A percentile compares a stretch with the other conserved stretches of the same genome.
These are phyloP conservation scores for Candida chauliodis DNA, from an alignment of 805 yeast species.

Conservation along the genomic window DNA sequence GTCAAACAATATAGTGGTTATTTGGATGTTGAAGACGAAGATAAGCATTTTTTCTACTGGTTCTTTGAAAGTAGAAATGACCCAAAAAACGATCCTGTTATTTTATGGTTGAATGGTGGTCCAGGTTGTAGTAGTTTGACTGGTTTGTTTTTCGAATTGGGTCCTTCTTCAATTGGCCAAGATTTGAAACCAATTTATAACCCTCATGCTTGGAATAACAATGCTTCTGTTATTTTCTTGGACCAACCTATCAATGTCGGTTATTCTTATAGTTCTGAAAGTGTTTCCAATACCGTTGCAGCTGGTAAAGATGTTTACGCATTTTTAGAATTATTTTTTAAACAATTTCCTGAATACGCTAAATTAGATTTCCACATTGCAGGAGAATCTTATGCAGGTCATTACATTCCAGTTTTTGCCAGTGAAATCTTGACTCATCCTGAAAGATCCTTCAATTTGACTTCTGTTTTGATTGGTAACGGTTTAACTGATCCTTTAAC, in stretches of 20 bases:
- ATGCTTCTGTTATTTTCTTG: conserved; percentile 40
- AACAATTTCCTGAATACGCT: conserved; percentile 31
- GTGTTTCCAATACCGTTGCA: conserved; percentile 29
- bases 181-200: conserved; percentile 26
- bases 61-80: conserved; percentile 43
- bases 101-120: conserved; percentile 36
- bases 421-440: conserved; percentile 39
- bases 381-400: conserved; percentile 47
- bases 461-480: conserved; percentile 86
- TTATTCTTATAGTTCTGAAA: conserved; percentile 28
- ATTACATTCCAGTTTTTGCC: conserved; percentile 45
- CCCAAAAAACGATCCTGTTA: conserved; percentile 34
- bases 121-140: conserved; percentile 35
- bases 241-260: conserved; percentile 37
- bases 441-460: conserved; percentile 48
- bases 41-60: conserved; percentile 49
- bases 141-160: conserved; percentile 35
- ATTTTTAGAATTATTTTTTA: conserved; percentile 35
- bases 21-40: conserved; percentile 75
- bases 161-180: conserved; percentile 27
- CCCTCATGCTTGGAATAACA: conserved; percentile 30
- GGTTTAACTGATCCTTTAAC: conserved; percentile 84
- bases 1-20: conserved; percentile 86
- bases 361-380: conserved; percentile 32
- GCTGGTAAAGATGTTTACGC: conserved; percentile 35